Percentiles rank a stretch among this genome's conserved stretches.
Conservation (phyloP, 208 protist genomes). For the Leishmania amazonensis region DNA sequence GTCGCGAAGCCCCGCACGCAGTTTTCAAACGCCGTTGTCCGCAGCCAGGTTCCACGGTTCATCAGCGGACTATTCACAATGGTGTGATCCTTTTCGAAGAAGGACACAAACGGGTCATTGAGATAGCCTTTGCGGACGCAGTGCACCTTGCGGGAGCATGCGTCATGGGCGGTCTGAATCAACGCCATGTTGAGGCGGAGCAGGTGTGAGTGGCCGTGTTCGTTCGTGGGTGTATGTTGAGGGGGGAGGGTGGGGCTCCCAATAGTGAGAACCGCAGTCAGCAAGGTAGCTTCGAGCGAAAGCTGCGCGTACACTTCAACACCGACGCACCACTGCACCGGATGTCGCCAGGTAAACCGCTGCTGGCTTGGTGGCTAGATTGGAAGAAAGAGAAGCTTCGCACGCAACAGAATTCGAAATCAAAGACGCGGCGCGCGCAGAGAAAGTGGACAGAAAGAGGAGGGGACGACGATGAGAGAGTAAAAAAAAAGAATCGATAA, state of each 20-base stretch:
- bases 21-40: constrained; percentile 82
- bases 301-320: neutral
- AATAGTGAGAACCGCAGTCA: neutral
- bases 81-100: constrained; percentile 81
- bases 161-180: constrained; percentile 84
- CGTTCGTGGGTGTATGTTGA: neutral
- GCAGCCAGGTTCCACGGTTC: constrained; percentile 92
- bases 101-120: constrained; percentile 83
- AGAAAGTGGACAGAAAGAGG: neutral
- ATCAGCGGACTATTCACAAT: constrained; percentile 92
- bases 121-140: constrained; percentile 86
- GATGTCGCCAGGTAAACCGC: neutral
- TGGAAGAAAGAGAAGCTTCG: neutral
- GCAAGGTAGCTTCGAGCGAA: neutral
- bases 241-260: no score
- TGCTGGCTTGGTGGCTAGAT: neutral
- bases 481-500: neutral
- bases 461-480: neutral
- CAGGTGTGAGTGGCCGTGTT: neutral
- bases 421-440: neutral
- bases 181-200: constrained; percentile 59
- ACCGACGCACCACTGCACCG: neutral
- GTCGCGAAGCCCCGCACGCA: constrained; percentile 64
- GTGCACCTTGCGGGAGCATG: constrained; percentile 90
- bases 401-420: neutral